Evolutionary conservation across 23 red algal species (phyloP), one percentile per base, ranked within the genome.

Genomic region (Gracilaria caudata): DNA sequence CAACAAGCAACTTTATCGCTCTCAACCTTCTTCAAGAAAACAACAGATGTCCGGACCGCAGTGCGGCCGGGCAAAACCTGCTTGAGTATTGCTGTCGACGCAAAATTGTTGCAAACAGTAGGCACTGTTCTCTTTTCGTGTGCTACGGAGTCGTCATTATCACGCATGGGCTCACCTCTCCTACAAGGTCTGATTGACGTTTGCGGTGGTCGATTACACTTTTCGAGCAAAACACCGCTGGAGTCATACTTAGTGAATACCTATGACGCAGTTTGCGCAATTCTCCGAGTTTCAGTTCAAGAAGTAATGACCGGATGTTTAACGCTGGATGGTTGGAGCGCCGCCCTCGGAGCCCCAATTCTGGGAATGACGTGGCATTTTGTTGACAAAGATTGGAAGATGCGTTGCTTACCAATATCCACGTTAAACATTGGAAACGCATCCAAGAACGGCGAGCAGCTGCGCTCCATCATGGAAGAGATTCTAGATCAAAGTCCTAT

Each of bases 101-200:
- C 43, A 45, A 45, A 45, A 11, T 11, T 45, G n/a, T n/a, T n/a
- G n/a, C n/a, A n/a, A n/a, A n/a, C n/a, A n/a, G n/a, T n/a, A n/a
- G n/a, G n/a, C n/a, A n/a, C n/a, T n/a, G n/a, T n/a, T n/a, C n/a
- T n/a, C n/a, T n/a, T n/a, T n/a, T n/a, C n/a, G n/a, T n/a, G n/a
- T n/a, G n/a, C n/a, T n/a, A n/a, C n/a, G n/a, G n/a, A n/a, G n/a
- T n/a, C n/a, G n/a, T n/a, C n/a, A n/a, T n/a, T n/a, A n/a, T n/a
- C n/a, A n/a, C n/a, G n/a, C n/a, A 70, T 70, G 11, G 64, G 64
- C 11, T 70, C 64, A 70, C 64, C 64, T 14, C 12, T 11, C 11
- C 11, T 70, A 23, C 64, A 70, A 70, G 64, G 68, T n/a, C 32
- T 74, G 7, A 37, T 74, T 7, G 68, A 74, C 32, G 68, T 74